Evolutionary conservation across 805 yeast species (phyloP).

Genomic region (Nakazawaea populi): DNA sequence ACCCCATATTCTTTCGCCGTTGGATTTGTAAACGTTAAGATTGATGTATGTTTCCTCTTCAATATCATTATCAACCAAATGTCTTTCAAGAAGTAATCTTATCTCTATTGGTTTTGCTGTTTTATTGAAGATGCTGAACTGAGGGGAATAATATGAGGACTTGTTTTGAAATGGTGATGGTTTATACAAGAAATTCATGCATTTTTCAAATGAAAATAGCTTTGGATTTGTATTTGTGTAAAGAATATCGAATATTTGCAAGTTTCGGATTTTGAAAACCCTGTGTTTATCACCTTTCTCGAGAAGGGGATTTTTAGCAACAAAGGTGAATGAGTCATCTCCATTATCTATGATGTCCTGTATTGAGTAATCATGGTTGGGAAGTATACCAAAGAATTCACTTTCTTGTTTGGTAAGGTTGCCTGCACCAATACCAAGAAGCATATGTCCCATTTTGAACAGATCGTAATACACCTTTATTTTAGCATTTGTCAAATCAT

Average conservation of each 20-base stretch:
- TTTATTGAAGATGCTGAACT: constrained; percentile 33
- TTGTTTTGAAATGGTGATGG: constrained; percentile 11
- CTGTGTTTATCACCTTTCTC: constrained; percentile 12
- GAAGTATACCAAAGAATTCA: constrained; percentile 31
- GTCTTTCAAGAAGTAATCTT: constrained; percentile 47
- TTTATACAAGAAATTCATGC: constrained; percentile 22
- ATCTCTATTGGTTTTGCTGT: constrained; percentile 24
- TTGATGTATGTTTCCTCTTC: constrained; percentile 9
- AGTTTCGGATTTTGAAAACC: constrained; percentile 22
- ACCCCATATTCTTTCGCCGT: constrained; percentile 26
- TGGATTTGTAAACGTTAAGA: constrained; percentile 21
- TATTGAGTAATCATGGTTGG: constrained; percentile 70
- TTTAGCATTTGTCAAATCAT: constrained; percentile 22
- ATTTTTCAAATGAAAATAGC: constrained; percentile 17
- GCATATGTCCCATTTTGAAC: constrained; percentile 29
- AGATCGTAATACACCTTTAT: constrained; percentile 26
- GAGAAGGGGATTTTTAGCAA: constrained; percentile 43
- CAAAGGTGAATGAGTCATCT: constrained; percentile 16
- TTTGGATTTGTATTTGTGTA: constrained; percentile 65
- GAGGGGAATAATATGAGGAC: constrained; percentile 31
- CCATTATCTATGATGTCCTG: constrained; percentile 25
- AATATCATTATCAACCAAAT: constrained; percentile 23
- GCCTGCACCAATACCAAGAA: constrained; percentile 70
- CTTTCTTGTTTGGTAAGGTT: constrained; percentile 28
- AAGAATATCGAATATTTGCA: constrained; percentile 39